phyloP scores from a whole-genome alignment of 2,329 filamentous ascomycete species.

The Penicillium sp. region DNA sequence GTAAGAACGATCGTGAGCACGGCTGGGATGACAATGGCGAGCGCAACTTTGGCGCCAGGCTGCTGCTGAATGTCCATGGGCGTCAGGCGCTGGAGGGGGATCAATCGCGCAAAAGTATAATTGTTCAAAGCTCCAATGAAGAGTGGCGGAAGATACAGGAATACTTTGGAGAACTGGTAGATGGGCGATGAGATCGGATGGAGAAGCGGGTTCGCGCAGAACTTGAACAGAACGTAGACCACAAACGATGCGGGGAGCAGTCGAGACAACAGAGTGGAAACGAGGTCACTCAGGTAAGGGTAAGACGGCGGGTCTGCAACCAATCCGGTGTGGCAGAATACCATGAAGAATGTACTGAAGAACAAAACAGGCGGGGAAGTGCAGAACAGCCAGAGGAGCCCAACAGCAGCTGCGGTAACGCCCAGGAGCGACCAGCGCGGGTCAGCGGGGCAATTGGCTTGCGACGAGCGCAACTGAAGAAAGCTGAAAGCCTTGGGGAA shows the following conservation, averaged over 20 bases:
- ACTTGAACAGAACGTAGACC: conserved; percentile 82
- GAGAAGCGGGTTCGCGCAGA: conserved; percentile 72
- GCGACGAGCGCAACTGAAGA: conserved; percentile 53
- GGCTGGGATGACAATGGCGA: conserved; percentile 72
- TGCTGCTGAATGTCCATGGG: conserved; percentile 84
- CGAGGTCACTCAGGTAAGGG: conserved; percentile 64
- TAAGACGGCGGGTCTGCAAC: conserved; percentile 81
- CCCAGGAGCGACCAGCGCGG: conserved; percentile 80
- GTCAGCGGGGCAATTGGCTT: conserved; percentile 68
- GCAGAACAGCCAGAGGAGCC: conserved; percentile 76
- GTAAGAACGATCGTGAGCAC: conserved; percentile 66
- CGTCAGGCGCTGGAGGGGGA: conserved; percentile 89
- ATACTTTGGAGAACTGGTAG: conserved; percentile 77
- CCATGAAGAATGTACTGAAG: conserved; percentile 73
- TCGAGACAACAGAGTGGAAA: conserved; percentile 75
- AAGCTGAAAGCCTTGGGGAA: conserved; percentile 89
- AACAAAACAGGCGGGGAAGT: conserved; percentile 78
- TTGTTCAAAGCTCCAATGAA: conserved; percentile 93
- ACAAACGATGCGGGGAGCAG: conserved; percentile 85
- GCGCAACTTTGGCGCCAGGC: conserved; percentile 79
- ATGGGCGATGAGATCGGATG: conserved; percentile 60
- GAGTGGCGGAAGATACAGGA: conserved; percentile 84
- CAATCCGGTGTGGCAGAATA: conserved; percentile 88
- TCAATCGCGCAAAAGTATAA: conserved; percentile 83
- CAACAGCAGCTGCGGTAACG: conserved; percentile 76